Evolutionary conservation across 1,139 yeast genomes (phyloP).

Genomic region (Blastobotrys indianensis): DNA sequence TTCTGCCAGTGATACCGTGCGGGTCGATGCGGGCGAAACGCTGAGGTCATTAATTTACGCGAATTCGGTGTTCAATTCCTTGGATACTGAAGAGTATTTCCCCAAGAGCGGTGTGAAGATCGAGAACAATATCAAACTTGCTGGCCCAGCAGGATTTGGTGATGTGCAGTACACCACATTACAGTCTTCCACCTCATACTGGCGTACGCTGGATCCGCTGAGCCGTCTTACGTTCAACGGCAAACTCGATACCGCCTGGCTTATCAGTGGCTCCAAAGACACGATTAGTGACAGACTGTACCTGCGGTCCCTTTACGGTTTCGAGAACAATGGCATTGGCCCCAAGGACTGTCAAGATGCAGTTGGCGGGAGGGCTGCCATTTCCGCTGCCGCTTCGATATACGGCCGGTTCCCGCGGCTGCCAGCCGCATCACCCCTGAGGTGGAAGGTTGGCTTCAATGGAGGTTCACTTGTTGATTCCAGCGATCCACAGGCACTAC

Average conservation of each 20-base stretch:
- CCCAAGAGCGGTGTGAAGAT: slow-evolving; percentile 48
- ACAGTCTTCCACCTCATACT: slow-evolving; percentile 18
- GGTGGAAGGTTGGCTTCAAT: slow-evolving; percentile 65
- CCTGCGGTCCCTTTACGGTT: slow-evolving; percentile 72
- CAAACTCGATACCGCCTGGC: slow-evolving; percentile 2
- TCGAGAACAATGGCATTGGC: slow-evolving; percentile 73
- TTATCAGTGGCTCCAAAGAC: slow-evolving; percentile 3
- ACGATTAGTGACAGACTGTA: slow-evolving; percentile 46
- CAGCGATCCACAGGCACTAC: slow-evolving; percentile 14
- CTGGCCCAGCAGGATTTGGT: slow-evolving; percentile 53
- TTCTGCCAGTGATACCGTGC: slow-evolving; percentile 33
- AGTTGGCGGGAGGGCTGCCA: slow-evolving; percentile 44
- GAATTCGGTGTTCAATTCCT: background rate
- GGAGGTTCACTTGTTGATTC: slow-evolving; percentile 42
- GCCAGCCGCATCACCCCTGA: slow-evolving; percentile 51
- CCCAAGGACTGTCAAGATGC: slow-evolving; percentile 56
- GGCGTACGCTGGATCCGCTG: slow-evolving; percentile 15
- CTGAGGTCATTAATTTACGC: slow-evolving; percentile 1
- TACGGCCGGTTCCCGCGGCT: slow-evolving; percentile 58
- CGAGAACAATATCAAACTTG: slow-evolving; percentile 52
- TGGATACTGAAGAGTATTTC: slow-evolving; percentile 23
- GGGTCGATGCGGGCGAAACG: slow-evolving; percentile 36
- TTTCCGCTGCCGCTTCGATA: slow-evolving; percentile 1
- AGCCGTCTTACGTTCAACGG: slow-evolving; percentile 11
- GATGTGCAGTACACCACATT: slow-evolving; percentile 30